Evolutionary conservation across 352 stramenopile species (phyloP), one percentile per base, ranked within the genome.

Genomic region (Globisporangium viniferum): DNA sequence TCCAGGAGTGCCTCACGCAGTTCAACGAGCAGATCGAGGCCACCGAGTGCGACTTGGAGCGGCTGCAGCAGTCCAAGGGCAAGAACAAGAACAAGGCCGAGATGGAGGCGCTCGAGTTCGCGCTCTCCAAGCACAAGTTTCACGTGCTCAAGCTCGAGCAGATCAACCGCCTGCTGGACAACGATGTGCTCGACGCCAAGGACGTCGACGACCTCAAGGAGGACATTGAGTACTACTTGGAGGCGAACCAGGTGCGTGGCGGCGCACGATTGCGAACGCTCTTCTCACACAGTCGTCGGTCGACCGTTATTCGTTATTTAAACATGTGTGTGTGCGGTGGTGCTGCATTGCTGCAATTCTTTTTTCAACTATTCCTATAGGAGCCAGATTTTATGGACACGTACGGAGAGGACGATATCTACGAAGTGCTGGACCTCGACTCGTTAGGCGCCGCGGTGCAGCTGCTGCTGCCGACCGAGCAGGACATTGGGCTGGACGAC

Each of bases 221-320:
- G 48, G 96, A 99, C 75, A 80, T 99, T 14, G 97, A 99, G 20
- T 99, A 99, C 72, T 99, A 99, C 69, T 80, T 99, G 6, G 97
- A 99, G 66, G 91, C 88, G 14, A 93, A 97, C 85, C 80, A 84
- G 70, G 77, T 80, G 54, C 10, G 36, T 44, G 44, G 44, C 7
- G 18, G 44, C 33, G 65, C 48, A 24, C 29, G 29, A 33, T 31
- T 51, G 24, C n/a, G 14, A 10, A 44, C 14, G 15, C 35, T 27
- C 12, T 35, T 60, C 20, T 62, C 56, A 31, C 56, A 22, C 51
- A 20, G 4, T 20, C n/a, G 29, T 33, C 51, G 44, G 5, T 51
- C 44, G 44, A 22, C 44, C 18, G 29, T 33, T 33, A 51, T 51
- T 6, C 44, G 44, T 3, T 51, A 51, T 51, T 51, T 51, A 57